Evolutionary conservation across 106 monocot genomes (phyloP).

Genomic region (Dendrobium catenatum): DNA sequence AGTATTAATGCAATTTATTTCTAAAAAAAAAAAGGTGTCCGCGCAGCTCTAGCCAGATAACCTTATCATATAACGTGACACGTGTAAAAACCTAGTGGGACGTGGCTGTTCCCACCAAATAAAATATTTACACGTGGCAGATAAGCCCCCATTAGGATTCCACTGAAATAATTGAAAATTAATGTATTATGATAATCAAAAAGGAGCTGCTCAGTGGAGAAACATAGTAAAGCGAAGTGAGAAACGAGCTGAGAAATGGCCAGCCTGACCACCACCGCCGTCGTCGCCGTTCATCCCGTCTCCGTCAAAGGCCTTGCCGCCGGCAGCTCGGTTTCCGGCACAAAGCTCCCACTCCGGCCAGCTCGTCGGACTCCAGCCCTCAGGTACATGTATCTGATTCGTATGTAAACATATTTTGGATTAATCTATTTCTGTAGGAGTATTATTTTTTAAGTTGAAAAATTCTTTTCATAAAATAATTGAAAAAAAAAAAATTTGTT

Average conservation of each 20-base stretch:
- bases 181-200: not conserved
- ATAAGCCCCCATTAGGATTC: not conserved
- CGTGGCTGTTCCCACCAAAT: not conserved
- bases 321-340: conserved; percentile 41
- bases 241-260: conserved; percentile 25
- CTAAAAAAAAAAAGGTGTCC: too few species aligned
- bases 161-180: not conserved
- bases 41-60: not conserved
- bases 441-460: too few species aligned
- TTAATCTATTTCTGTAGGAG: too few species aligned
- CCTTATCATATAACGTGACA: not conserved
- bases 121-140: not conserved
- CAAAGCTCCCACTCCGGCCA: conserved; percentile 29
- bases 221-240: not conserved
- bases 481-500: not conserved
- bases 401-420: too few species aligned
- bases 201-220: not conserved
- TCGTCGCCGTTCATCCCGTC: conserved; percentile 12
- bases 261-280: conserved; percentile 31
- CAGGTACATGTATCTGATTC: conserved; percentile 11
- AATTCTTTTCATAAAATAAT: too few species aligned
- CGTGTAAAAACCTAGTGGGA: not conserved
- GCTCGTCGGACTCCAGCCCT: conserved; percentile 7
- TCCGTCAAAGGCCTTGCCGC: conserved; percentile 21
- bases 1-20: too few species aligned